Evolutionary conservation across 2,329 filamentous ascomycete species (phyloP).

Genomic region (Myriosclerotinia scirpicola): DNA sequence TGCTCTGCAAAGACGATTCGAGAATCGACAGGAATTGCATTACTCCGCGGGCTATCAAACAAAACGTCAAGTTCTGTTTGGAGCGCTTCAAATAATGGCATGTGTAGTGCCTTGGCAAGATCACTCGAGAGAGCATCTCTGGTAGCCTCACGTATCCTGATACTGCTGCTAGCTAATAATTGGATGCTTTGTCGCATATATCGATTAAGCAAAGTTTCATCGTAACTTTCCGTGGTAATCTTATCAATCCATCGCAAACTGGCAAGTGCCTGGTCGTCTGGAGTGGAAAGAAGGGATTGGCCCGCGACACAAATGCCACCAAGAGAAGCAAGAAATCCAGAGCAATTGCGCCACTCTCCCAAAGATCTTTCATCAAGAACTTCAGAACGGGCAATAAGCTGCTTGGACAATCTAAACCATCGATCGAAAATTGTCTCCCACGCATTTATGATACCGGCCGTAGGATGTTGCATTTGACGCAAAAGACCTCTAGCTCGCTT

Average conservation of each 20-base stretch:
- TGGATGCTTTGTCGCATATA: conserved; percentile 65
- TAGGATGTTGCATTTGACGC: conserved; percentile 60
- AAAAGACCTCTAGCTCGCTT: conserved; percentile 62
- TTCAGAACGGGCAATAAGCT: conserved; percentile 57
- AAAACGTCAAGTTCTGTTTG: conserved; percentile 64
- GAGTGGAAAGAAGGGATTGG: conserved; percentile 46
- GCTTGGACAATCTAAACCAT: conserved; percentile 64
- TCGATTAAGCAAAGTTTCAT: conserved; percentile 59
- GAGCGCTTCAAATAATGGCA: conserved; percentile 63
- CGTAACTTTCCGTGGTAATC: conserved; percentile 56
- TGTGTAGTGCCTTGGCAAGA: conserved; percentile 60
- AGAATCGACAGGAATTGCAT: conserved; percentile 55
- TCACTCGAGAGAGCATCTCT: conserved; percentile 66
- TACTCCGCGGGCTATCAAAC: conserved; percentile 55
- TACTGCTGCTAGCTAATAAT: conserved; percentile 62
- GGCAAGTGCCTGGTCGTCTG: conserved; percentile 58
- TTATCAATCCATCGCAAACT: conserved; percentile 62
- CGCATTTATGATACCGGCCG: conserved; percentile 64
- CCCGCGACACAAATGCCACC: conserved; percentile 65
- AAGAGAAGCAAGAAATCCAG: conserved; percentile 66
- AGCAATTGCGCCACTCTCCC: conserved; percentile 67
- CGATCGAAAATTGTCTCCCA: conserved; percentile 66
- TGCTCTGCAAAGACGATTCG: conserved; percentile 68
- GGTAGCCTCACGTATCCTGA: conserved; percentile 65
- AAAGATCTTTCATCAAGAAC: conserved; percentile 55